Evolutionary conservation across 371 early-diverging fungal genomes (phyloP), one percentile per base, ranked within the genome.

Genomic region (Mortierella sp.): DNA sequence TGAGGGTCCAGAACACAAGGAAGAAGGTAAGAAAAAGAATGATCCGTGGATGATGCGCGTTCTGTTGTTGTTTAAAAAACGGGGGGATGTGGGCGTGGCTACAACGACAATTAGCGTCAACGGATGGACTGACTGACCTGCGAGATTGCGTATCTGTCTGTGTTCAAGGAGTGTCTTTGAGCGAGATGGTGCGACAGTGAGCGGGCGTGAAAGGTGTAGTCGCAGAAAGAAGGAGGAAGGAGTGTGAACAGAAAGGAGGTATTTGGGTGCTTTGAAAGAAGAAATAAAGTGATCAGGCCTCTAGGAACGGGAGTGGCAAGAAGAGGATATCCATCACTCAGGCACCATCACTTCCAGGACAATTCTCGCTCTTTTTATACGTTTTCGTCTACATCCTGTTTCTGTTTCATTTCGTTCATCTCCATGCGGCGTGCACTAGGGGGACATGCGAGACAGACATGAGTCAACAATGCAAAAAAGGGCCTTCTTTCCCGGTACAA

Each of bases 31-130:
- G 14, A 21, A 37, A 64, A 37, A 10, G 10, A 37, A 64, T 64
- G 64, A 64, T 64, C 64, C 64, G 64, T 37, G 37, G 64, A 64
- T 64, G 64, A 64, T 64, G 64, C 64, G 64, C 21, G 64, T 37
- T 37, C 34, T 37, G 13, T 31, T 34, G 31, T n/a, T 54, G 55
- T 9, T 55, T 24, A 37, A 21, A 64, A 37, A 37, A 3, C 6
- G 14, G 19, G 57, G 4, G 57, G 57, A 26, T 57, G 26, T 16
- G 34, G 34, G 37, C 9, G 31, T 4, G 59, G 31, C 11, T 46
- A 31, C 5, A 31, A 31, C 28, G 37, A 16, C 16, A 21, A 31
- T 37, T 64, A 64, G 64, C 24, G 37, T 21, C 19, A 24, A 37
- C 34, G 24, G 19, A 19, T 9, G 13, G 48, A 46, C n/a, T n/a